Evolutionary conservation across 805 yeast species (phyloP).

Genomic region (Pichia rugopelliculosa): DNA sequence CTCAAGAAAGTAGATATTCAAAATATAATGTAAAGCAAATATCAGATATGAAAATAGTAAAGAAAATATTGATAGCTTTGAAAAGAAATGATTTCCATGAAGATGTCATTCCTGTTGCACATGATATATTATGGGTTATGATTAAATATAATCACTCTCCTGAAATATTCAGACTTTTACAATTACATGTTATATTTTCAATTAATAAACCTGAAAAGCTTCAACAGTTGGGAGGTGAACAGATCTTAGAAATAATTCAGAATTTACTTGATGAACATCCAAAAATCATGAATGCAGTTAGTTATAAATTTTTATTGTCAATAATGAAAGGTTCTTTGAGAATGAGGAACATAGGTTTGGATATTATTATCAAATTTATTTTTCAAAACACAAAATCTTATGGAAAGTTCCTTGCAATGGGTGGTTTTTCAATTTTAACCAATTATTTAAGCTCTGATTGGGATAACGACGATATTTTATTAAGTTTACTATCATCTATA

Average conservation of each 20-base stretch:
- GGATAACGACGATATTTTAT: slow-evolving; percentile 38
- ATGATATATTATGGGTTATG: slow-evolving; percentile 33
- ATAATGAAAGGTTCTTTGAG: slow-evolving; percentile 36
- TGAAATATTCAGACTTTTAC: slow-evolving; percentile 46
- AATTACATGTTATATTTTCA: slow-evolving; percentile 45
- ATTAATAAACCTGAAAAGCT: slow-evolving; percentile 25
- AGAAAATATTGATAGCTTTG: slow-evolving; percentile 42
- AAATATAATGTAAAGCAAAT: slow-evolving; percentile 47
- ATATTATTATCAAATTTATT: slow-evolving; percentile 40
- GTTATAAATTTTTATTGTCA: slow-evolving; percentile 59
- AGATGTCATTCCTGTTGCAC: slow-evolving; percentile 31
- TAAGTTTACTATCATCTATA: slow-evolving; percentile 27
- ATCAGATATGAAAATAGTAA: slow-evolving; percentile 40
- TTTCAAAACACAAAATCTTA: slow-evolving; percentile 38
- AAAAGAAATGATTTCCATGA: slow-evolving; percentile 34
- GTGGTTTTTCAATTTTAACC: slow-evolving; percentile 44
- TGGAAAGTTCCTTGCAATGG: slow-evolving; percentile 43
- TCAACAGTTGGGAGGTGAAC: slow-evolving; percentile 27
- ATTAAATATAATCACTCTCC: slow-evolving; percentile 43
- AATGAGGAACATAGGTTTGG: slow-evolving; percentile 33
- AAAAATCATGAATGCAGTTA: slow-evolving; percentile 44
- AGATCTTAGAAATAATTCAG: slow-evolving; percentile 32
- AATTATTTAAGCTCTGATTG: slow-evolving; percentile 41
- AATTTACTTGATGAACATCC: slow-evolving; percentile 32
- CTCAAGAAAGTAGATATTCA: slow-evolving; percentile 44